Evolutionary conservation across 306 rosid species (phyloP).

Genomic region (Cercis canadensis): DNA sequence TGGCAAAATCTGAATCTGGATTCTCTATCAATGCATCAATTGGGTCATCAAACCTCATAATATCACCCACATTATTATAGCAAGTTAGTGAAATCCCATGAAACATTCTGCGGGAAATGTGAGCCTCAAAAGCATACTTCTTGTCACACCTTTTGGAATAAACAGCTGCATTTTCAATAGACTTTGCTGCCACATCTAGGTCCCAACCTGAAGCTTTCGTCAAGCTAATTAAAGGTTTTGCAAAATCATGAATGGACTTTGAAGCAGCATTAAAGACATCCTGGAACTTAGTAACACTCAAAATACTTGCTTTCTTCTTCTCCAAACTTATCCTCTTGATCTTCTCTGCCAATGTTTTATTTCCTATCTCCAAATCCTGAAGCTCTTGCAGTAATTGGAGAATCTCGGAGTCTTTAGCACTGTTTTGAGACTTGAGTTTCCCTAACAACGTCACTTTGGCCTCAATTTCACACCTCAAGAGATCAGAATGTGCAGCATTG

Average conservation of each 20-base stretch:
- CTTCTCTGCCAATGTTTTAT: constrained; percentile 49
- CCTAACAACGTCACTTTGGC: constrained; percentile 52
- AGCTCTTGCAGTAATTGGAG: constrained; percentile 45
- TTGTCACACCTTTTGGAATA: constrained; percentile 75
- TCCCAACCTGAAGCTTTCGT: constrained; percentile 93
- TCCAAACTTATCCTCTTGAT: constrained; percentile 48
- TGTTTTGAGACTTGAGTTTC: constrained; percentile 58
- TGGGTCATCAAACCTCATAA: constrained; percentile 69
- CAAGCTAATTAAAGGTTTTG: constrained; percentile 74
- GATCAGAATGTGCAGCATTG: constrained; percentile 35
- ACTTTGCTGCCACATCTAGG: constrained; percentile 63
- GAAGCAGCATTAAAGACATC: constrained; percentile 59
- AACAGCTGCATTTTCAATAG: constrained; percentile 57
- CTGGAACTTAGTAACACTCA: constrained; percentile 50
- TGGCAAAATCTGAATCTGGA: constrained; percentile 75
- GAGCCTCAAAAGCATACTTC: constrained; percentile 87
- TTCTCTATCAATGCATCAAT: constrained; percentile 59
- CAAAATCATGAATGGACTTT: constrained; percentile 79
- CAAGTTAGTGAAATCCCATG: constrained; percentile 39
- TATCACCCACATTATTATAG: constrained; percentile 47
- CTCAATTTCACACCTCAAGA: constrained; percentile 49
- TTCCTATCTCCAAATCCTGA: constrained; percentile 50
- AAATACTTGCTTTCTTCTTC: constrained; percentile 46
- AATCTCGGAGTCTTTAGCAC: constrained; percentile 56
- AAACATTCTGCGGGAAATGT: constrained; percentile 74